Conservation (phyloP, 2,329 filamentous ascomycete genomes). For the Sordariomycetes sp. region DNA sequence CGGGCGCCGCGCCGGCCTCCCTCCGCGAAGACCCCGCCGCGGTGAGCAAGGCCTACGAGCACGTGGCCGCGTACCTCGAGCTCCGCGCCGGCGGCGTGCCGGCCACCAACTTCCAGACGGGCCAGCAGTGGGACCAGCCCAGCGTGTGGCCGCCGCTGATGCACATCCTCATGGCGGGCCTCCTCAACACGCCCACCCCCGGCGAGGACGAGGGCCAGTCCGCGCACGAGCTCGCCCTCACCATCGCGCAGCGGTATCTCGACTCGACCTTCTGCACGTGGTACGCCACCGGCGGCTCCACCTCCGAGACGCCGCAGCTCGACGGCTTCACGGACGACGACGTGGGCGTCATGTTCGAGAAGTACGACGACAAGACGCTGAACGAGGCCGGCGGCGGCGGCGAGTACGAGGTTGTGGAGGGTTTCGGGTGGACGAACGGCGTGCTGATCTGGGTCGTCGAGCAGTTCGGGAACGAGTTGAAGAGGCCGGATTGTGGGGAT, state of each 20-base stretch:
- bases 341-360: conserved; percentile 58
- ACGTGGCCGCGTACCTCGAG: conserved; percentile 41
- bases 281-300: conserved; percentile 55
- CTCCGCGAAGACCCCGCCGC: conserved; percentile 49
- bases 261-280: conserved; percentile 61
- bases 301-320: conserved; percentile 38
- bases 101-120: conserved; percentile 49
- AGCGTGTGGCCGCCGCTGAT: conserved; percentile 61
- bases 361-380: conserved; percentile 50
- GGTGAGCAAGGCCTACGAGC: conserved; percentile 41
- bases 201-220: conserved; percentile 28
- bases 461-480: conserved; percentile 44
- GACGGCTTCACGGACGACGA: conserved; percentile 28
- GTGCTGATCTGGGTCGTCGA: conserved; percentile 58
- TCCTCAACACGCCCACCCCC: conserved; percentile 46
- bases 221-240: conserved; percentile 43
- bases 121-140: conserved; percentile 61
- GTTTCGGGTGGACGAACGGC: conserved; percentile 62
- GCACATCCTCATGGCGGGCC: conserved; percentile 51
- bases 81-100: conserved; percentile 44
- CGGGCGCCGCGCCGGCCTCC: conserved; percentile 46
- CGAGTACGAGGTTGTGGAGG: conserved; percentile 60
- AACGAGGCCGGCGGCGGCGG: conserved; percentile 54
- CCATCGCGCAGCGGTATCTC: conserved; percentile 53
- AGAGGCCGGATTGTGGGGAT: conserved; percentile 43